Base-by-base conservation (phyloP, 768 basidiomycete genomes). In the Tulasnella sp. region DNA sequence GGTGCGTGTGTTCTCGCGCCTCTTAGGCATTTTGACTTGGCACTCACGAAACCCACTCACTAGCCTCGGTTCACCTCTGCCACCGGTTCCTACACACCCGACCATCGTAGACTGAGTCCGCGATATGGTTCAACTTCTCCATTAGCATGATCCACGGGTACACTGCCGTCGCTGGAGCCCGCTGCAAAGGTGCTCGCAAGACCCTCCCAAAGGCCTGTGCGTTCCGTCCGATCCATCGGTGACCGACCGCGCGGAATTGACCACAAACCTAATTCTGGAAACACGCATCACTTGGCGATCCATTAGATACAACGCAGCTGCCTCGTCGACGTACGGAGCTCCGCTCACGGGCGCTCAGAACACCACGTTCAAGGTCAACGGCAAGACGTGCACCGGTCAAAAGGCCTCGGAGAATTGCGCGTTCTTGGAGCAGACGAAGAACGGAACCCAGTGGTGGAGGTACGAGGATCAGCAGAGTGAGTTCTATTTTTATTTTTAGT, bases 401-500 rank as follows among this genome's bases (percentile, higher is more conserved):
- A 40, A 50, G n/a, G 77, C n/a, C 14, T 28, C 40, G 40, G 77
- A 78, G 34, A 54, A 78, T 9, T 78, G 77, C 60, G 48, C 77
- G 48, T 69, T 78, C 37, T 8, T 60, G 4, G 3, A 64, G 48
- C 44, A 44, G 20, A 20, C 46, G 1, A 54, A 54, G n/a, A 54
- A 54, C 54, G 54, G 54, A 54, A 54, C 54, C 24, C 8, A 44
- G 54, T 78, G 77, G 77, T 58, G 77, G 77, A 12, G 22, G 28
- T 54, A 78, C 60, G 58, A 78, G 20, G 60, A 37, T 78, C 77
- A 78, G 64, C 46, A 40, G 16, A 69, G 77, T 75, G 42, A 12
- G 75, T 75, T 18, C 28, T 75, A 11, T n/a, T 54, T 7, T 54
- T n/a, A 54, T 37, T 37, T 46, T 12, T 20, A 46, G 22, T n/a